These are phyloP conservation scores for Pestalotiopsis sp. DNA, from an alignment of 2,329 filamentous ascomycete species.

Conservation along the genomic window DNA sequence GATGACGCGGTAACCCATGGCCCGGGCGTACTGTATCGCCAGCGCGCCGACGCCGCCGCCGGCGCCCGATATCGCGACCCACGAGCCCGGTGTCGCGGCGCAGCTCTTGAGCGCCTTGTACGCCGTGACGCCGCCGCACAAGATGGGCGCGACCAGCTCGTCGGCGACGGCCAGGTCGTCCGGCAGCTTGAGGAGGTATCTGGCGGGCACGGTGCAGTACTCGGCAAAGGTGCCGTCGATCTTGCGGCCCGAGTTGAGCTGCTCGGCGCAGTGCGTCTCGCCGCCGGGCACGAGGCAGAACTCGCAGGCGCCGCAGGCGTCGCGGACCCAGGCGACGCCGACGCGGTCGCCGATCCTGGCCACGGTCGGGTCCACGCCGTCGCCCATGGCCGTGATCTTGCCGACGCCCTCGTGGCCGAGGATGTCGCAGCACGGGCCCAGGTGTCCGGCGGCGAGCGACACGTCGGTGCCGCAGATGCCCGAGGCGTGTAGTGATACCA, in stretches of 20 bases:
- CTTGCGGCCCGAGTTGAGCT: slow-evolving; percentile 34
- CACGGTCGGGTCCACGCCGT: slow-evolving; percentile 28
- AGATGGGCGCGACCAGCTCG: slow-evolving; percentile 40
- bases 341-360: slow-evolving; percentile 36
- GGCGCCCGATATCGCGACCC: slow-evolving; percentile 39
- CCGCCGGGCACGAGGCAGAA: slow-evolving; percentile 34
- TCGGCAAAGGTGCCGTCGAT: slow-evolving; percentile 43
- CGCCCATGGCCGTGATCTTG: slow-evolving; percentile 38
- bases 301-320: slow-evolving; percentile 36
- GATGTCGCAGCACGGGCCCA: slow-evolving; percentile 36
- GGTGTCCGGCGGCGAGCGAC: slow-evolving; percentile 37
- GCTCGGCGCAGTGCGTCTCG: slow-evolving; percentile 38
- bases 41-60: slow-evolving; percentile 43
- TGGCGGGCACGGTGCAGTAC: slow-evolving; percentile 36
- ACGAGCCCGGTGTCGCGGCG: slow-evolving; percentile 33
- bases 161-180: slow-evolving; percentile 30
- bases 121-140: slow-evolving; percentile 46
- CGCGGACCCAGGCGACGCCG: slow-evolving; percentile 41
- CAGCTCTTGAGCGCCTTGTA: slow-evolving; percentile 42
- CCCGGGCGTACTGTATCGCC: slow-evolving; percentile 39
- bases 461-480: slow-evolving; percentile 43
- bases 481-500: slow-evolving; percentile 37
- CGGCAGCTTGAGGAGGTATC: slow-evolving; percentile 36
- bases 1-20: slow-evolving; percentile 44
- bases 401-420: slow-evolving; percentile 50